Percentiles rank a stretch among this genome's conserved stretches.
Evolutionary conservation across 345 rosid genomes (phyloP).

Genomic region (Eutrema japonicum): DNA sequence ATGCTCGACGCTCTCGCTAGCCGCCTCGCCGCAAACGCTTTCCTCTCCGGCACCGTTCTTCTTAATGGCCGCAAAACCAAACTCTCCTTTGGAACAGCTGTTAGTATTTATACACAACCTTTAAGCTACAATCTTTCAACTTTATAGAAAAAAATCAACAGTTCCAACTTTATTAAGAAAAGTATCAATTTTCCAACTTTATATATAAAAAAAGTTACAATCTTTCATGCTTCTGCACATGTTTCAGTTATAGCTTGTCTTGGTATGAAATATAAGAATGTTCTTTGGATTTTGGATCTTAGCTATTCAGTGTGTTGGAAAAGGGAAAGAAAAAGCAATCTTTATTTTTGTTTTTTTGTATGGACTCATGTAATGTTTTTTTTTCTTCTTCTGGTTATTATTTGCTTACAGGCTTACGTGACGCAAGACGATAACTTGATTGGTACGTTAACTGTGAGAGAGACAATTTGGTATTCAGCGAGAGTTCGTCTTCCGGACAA

Average conservation of each 20-base stretch:
- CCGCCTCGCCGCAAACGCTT: constrained; percentile 91
- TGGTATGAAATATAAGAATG: constrained; percentile 29
- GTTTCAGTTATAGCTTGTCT: constrained; percentile 32
- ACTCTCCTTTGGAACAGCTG: constrained; percentile 94
- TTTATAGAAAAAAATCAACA: not conserved
- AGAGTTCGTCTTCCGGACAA: constrained; percentile 86
- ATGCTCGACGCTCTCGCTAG: constrained; percentile 88
- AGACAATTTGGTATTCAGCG: constrained; percentile 88
- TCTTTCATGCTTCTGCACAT: constrained; percentile 15
- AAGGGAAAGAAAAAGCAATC: not conserved
- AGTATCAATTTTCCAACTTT: constrained; percentile 1
- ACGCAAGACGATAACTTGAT: constrained; percentile 97
- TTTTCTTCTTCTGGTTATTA: not conserved
- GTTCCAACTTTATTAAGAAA: not conserved
- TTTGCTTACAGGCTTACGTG: constrained; percentile 71
- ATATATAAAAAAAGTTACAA: not conserved
- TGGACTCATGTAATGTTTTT: not conserved
- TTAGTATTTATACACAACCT: constrained; percentile 46
- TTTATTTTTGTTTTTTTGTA: not conserved
- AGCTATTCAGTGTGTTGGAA: constrained; percentile 16
- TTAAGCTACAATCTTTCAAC: not conserved
- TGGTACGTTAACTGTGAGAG: constrained; percentile 92
- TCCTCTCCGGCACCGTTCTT: constrained; percentile 79
- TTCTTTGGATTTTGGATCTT: constrained; percentile 43
- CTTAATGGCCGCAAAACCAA: constrained; percentile 93